These are phyloP conservation scores for Fusarium mundagurra DNA, from an alignment of 2,329 filamentous ascomycete genomes.

Conservation along the genomic window DNA sequence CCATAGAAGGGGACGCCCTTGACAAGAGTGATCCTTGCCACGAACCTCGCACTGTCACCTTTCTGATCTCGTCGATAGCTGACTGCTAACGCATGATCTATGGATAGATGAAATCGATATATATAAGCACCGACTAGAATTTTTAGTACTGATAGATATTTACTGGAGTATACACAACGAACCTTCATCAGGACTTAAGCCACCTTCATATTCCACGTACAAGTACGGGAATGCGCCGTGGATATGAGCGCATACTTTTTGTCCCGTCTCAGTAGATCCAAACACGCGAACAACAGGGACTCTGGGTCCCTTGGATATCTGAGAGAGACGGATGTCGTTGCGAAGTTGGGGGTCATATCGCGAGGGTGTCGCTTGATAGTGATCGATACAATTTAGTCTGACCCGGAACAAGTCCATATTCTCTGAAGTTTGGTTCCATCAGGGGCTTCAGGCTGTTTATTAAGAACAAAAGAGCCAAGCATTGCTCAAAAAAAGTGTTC, in stretches of 20 bases:
- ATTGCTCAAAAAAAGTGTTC: background rate
- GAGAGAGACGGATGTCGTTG: constrained; percentile 67
- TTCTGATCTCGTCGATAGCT: constrained; percentile 83
- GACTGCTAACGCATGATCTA: constrained; percentile 88
- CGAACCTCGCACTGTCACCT: constrained; percentile 74
- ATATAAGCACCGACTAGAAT: constrained; percentile 77
- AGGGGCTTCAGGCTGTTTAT: background rate
- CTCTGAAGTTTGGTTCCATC: constrained; percentile 31
- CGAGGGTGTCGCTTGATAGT: constrained; percentile 85
- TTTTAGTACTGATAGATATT: constrained; percentile 12
- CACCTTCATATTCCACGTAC: constrained; percentile 86
- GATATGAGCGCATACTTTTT: constrained; percentile 95
- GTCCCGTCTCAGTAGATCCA: constrained; percentile 91
- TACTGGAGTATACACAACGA: constrained; percentile 41
- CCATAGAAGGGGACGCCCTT: constrained; percentile 97
- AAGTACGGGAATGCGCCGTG: constrained; percentile 96
- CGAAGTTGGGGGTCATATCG: constrained; percentile 83
- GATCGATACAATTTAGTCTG: constrained; percentile 93
- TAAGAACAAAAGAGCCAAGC: background rate
- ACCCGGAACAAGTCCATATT: constrained; percentile 80
- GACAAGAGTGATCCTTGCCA: constrained; percentile 89
- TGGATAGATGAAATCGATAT: constrained; percentile 80
- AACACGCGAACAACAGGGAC: constrained; percentile 92
- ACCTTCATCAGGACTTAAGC: constrained; percentile 74
- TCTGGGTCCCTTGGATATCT: constrained; percentile 71